Evolutionary conservation across 2,329 filamentous ascomycete species (phyloP).

Genomic region (Thermomyces lanuginosus): DNA sequence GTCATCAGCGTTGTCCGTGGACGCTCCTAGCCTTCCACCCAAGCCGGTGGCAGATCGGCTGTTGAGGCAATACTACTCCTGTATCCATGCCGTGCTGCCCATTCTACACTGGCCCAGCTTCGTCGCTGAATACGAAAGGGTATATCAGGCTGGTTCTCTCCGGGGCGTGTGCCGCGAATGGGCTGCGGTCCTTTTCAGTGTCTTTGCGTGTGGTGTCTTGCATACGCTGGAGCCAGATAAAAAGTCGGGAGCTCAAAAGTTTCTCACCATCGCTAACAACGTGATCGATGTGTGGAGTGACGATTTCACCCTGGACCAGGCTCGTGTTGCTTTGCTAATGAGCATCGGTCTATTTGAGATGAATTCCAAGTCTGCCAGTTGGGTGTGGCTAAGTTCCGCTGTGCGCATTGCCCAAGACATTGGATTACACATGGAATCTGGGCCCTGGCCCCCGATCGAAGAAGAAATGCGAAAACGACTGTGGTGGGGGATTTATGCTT

Average conservation of each 20-base stretch:
- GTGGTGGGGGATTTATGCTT: constrained; percentile 88
- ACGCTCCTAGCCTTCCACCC: constrained; percentile 50
- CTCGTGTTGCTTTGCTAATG: constrained; percentile 53
- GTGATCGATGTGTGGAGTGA: constrained; percentile 71
- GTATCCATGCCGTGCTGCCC: constrained; percentile 65
- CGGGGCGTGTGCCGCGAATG: constrained; percentile 50
- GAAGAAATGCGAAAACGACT: constrained; percentile 71
- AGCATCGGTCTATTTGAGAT: constrained; percentile 70
- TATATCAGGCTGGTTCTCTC: constrained; percentile 52
- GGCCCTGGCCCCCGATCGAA: constrained; percentile 58
- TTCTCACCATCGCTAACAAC: constrained; percentile 53
- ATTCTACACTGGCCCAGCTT: constrained; percentile 82
- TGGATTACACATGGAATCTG: constrained; percentile 60
- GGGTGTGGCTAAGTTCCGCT: constrained; percentile 68
- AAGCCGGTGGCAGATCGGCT: constrained; percentile 55
- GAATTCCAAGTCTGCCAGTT: constrained; percentile 71
- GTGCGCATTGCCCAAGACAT: constrained; percentile 71
- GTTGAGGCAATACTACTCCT: constrained; percentile 57
- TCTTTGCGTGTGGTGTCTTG: constrained; percentile 67
- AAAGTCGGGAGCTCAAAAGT: constrained; percentile 44
- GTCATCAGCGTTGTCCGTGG: constrained; percentile 34
- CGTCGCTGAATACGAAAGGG: constrained; percentile 53
- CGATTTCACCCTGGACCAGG: constrained; percentile 58
- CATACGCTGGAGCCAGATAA: constrained; percentile 46
- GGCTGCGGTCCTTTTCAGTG: constrained; percentile 64